A percentile compares a stretch with the other conserved stretches of the same genome.
These are phyloP conservation scores for Fusarium lyarnte DNA, from an alignment of 2,329 filamentous ascomycete species.

Conservation along the genomic window DNA sequence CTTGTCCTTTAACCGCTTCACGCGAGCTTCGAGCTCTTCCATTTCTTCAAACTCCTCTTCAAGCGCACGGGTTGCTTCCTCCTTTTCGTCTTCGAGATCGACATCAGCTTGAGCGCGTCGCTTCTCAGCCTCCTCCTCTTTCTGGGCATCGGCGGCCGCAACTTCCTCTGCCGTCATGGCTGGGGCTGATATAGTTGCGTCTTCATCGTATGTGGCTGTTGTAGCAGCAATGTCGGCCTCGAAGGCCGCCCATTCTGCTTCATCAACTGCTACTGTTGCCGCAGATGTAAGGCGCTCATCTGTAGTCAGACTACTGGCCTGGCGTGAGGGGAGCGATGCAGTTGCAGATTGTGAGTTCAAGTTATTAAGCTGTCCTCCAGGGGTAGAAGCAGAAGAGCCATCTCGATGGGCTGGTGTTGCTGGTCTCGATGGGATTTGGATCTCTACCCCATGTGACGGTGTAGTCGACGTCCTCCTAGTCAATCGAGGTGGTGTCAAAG, in stretches of 20 bases:
- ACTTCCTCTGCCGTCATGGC: constrained; percentile 73
- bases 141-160: constrained; percentile 61
- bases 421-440: constrained; percentile 71
- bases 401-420: constrained; percentile 64
- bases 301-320: constrained; percentile 34
- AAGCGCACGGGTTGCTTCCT: constrained; percentile 77
- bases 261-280: constrained; percentile 59
- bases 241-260: constrained; percentile 88
- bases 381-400: constrained; percentile 55
- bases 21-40: constrained; percentile 79
- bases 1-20: constrained; percentile 74
- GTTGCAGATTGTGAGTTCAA: constrained; percentile 25
- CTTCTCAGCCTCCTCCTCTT: constrained; percentile 60
- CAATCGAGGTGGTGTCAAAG: constrained; percentile 54
- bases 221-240: constrained; percentile 78
- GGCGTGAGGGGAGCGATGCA: constrained; percentile 46
- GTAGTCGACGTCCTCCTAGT: constrained; percentile 61
- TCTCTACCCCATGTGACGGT: constrained; percentile 65
- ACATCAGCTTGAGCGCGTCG: constrained; percentile 65
- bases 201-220: constrained; percentile 49
- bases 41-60: constrained; percentile 86
- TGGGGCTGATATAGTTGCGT: constrained; percentile 74
- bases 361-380: constrained; percentile 35
- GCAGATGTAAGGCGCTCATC: constrained; percentile 26
- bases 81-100: constrained; percentile 72